A percentile compares a stretch with the other conserved stretches of the same genome.
phyloP scores from a whole-genome alignment of 371 early-diverging fungal genomes.

The Capniomyces stellatus region DNA sequence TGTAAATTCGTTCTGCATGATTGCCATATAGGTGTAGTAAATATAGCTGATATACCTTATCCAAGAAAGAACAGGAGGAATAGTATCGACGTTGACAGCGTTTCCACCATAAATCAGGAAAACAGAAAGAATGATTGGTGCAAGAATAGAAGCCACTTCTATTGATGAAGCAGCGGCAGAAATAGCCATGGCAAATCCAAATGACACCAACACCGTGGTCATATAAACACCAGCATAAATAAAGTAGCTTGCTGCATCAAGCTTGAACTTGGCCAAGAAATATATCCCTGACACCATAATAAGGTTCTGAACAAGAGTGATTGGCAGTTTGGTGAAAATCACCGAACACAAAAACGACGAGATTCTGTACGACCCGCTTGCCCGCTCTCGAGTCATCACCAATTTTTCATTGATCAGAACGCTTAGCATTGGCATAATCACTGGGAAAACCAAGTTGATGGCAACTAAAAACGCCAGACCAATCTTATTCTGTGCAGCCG shows the following conservation, averaged over 20 bases:
- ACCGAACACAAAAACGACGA: slow-evolving; percentile 13
- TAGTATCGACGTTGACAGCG: slow-evolving; percentile 15
- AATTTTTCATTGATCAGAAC: slow-evolving; percentile 14
- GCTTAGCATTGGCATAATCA: slow-evolving; percentile 15
- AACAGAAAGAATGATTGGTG: slow-evolving; percentile 19
- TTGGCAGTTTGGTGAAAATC: slow-evolving; percentile 9
- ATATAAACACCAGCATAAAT: slow-evolving; percentile 10
- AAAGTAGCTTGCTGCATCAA: slow-evolving; percentile 13
- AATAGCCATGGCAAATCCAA: slow-evolving; percentile 19
- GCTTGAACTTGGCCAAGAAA: slow-evolving; percentile 18
- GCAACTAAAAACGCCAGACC: slow-evolving; percentile 14
- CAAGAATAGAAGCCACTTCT: slow-evolving; percentile 24
- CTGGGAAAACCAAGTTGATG: slow-evolving; percentile 12
- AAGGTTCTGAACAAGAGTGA: slow-evolving; percentile 7
- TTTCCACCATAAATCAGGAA: slow-evolving; percentile 29
- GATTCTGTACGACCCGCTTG: slow-evolving; percentile 22
- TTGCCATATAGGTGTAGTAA: slow-evolving; percentile 20
- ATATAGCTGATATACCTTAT: slow-evolving; percentile 21
- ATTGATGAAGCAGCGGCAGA: slow-evolving; percentile 12
- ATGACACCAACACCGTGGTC: slow-evolving; percentile 9
- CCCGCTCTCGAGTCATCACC: slow-evolving; percentile 19
- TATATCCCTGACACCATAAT: slow-evolving; percentile 15
- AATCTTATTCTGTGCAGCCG: slow-evolving; percentile 17
- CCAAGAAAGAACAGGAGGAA: slow-evolving; percentile 23
- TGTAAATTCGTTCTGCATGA: slow-evolving; percentile 21